Base-by-base conservation (phyloP, 495 filamentous ascomycete species). In the Xylaria scruposa region DNA sequence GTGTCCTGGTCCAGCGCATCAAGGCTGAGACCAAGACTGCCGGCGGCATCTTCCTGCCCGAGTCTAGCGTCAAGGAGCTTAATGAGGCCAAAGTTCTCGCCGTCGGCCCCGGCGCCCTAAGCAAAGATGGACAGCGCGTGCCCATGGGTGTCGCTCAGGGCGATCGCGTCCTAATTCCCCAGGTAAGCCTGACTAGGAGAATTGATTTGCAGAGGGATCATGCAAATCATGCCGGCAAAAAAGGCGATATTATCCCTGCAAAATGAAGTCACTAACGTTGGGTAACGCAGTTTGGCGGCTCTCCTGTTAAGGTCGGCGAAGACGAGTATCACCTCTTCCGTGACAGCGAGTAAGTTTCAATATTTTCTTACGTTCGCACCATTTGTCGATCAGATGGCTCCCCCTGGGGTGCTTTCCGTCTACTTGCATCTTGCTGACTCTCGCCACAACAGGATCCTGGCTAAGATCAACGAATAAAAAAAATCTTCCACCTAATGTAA, bases 11-110 rank as follows among this genome's bases (percentile, higher is more conserved):
- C 76, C 96, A 99, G 90, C 93, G 96, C 83, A 86, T 98, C 87
- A 98, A 98, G 85, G 92, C 95, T 78, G 97, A 98, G 83, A 78
- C 94, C 77, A 97, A 98, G 88, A 99, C 96, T 40, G 94, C 96
- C 74, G 89, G 90, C 76, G 96, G 96, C 76, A 95, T 99, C 87
- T 97, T 95, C 89, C 93, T 99, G 73, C 96, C 96, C 71, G 97
- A 99, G 87, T 93, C 90, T 80, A 92, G 90, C 80, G 94, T 98
- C 75, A 98, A 99, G 90, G 96, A 99, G 82, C 89, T 98, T 83
- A 97, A 97, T 84, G 96, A 98, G 88, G 96, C 93, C 74, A 91
- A 91, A 83, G 96, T 99, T 72, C 87, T 99, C 70, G 97, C 96
- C 73, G 95, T 98, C 63, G 96, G 96, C 44, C 97, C 96, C 65